Base-by-base conservation (phyloP, 2,329 filamentous ascomycete species). In the Pezizomycotina sp. region DNA sequence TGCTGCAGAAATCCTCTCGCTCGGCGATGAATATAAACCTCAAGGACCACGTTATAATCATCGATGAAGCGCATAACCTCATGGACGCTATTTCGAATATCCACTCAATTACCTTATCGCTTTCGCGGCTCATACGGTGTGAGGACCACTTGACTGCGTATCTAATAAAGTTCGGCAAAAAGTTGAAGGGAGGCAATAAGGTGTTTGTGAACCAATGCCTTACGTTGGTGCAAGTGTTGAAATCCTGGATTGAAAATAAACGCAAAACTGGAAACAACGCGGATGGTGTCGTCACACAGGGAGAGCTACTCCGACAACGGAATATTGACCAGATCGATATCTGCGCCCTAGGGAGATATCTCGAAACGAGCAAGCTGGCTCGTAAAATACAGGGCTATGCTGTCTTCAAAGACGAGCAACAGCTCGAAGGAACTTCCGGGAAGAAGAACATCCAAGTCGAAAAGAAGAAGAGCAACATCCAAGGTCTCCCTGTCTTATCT, bases 41-140 rank as follows among this genome's bases (percentile, higher is more conserved):
- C 6, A 83, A 91, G 50, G 73, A 74, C 4, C 89, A 92, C 52
- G 65, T 98, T 0, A 74, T 98, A n/a, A 78, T 98, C 16, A 80
- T 98, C 30, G 89, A 98, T 49, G 89, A 98, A 61, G 89, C 89
- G 0, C 89, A 98, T 55, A 98, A 98, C 53, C 69, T 98, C 34
- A 92, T 93, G 77, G 84, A 93, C 55, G 83, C 86, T 0, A 81
- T 98, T 28, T 71, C 81, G 10, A 77, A 74, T 28, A 89, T 92
- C 21, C 74, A 93, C 54, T 84, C 84, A 0, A 71, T 81, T 0
- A 71, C 78, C 22, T 66, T 95, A 13, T 71, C 70, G 2, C 61
- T 92, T 3, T 61, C 62, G 16, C 83, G 93, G 45, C 61, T 95
- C 12, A 70, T 70, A 31, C 66, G 68, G 40, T 80, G 77, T 2